Conservation (phyloP, 805 yeast species). For the Yarrowia divulgata region DNA sequence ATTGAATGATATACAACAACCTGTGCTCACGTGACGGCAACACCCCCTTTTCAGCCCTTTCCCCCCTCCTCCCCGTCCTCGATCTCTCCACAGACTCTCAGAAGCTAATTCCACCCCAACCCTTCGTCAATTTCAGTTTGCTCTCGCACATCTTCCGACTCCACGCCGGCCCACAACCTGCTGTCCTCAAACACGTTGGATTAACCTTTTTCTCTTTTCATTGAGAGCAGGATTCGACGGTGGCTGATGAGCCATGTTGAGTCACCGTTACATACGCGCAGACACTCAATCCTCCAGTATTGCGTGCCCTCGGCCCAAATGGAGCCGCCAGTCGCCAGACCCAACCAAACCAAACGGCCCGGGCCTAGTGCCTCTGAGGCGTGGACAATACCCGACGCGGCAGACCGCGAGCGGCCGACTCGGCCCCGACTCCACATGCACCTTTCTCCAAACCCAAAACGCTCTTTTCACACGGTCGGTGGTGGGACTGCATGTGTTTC, state of each 20-base stretch:
- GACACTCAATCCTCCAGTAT: too few relatives aligned
- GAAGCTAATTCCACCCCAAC: slow-evolving; percentile 36
- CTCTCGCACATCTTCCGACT: slow-evolving; percentile 37
- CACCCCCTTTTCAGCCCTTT: not conserved
- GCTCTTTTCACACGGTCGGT: not conserved
- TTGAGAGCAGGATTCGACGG: slow-evolving; percentile 26
- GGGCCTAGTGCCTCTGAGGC: slow-evolving; percentile 6
- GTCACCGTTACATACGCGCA: not conserved
- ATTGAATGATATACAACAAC: not conserved
- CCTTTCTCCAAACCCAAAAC: slow-evolving; percentile 17
- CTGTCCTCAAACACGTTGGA: slow-evolving; percentile 22
- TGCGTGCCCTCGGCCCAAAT: not conserved
- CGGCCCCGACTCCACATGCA: slow-evolving; percentile 28
- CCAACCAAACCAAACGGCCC: not conserved
- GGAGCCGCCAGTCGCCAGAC: not conserved
- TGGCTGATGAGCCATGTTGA: slow-evolving; percentile 5
- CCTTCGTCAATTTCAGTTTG: slow-evolving; percentile 30
- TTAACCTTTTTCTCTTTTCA: slow-evolving; percentile 11
- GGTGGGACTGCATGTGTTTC: slow-evolving; percentile 26
- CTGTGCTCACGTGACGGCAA: not conserved
- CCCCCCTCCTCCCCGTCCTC: not conserved
- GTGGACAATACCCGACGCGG: slow-evolving; percentile 31
- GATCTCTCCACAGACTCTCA: slow-evolving; percentile 8
- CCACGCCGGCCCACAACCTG: slow-evolving; percentile 29
- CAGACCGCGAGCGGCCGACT: slow-evolving; percentile 19